phyloP scores from a whole-genome alignment of 1,284 basidiomycete genomes.

The Ganoderma multipileum region DNA sequence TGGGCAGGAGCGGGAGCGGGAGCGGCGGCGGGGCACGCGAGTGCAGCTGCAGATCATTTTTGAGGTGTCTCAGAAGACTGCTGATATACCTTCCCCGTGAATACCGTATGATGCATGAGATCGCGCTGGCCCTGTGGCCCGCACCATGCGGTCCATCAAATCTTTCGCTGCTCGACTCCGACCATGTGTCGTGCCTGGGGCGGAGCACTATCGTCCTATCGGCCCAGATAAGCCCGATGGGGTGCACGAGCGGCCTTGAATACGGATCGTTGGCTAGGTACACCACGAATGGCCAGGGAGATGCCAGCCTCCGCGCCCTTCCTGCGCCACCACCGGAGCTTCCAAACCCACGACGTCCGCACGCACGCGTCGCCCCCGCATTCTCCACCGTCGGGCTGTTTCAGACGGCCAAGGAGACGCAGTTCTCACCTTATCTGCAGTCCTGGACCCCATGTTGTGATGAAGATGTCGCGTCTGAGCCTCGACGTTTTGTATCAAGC shows the following conservation, averaged over 20 bases:
- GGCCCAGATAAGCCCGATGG: conserved; percentile 3
- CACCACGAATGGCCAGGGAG: background rate
- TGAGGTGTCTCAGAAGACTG: background rate
- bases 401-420: background rate
- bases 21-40: conserved; percentile 21
- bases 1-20: conserved; percentile 4
- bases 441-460: background rate
- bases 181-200: conserved; percentile 13
- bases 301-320: background rate
- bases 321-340: background rate
- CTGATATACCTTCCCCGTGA: conserved; percentile 20
- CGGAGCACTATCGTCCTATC: conserved; percentile 3
- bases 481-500: too few species aligned
- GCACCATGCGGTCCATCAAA: conserved; percentile 27
- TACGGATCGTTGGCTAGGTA: background rate
- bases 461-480: background rate
- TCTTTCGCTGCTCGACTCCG: conserved; percentile 9
- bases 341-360: background rate
- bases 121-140: conserved; percentile 13
- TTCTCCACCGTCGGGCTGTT: background rate
- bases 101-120: background rate
- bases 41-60: conserved; percentile 2
- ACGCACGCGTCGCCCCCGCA: background rate
- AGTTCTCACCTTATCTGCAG: background rate
- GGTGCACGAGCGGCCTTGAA: background rate